Conservation (phyloP, 2,329 filamentous ascomycete species). For the Boeremia lycopersici region DNA sequence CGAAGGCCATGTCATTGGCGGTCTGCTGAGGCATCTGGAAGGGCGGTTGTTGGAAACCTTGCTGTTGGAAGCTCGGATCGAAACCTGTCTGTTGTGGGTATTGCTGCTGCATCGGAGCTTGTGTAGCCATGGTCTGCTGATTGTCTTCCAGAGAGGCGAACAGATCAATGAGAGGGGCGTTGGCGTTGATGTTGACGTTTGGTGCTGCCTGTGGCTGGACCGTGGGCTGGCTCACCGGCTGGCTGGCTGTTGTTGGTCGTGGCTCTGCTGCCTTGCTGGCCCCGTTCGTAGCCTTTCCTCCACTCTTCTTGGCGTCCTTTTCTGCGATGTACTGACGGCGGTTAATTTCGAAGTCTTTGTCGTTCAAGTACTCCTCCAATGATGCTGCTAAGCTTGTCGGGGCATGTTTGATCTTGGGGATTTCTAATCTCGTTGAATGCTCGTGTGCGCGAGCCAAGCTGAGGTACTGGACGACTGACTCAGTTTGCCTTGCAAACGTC, state of each 20-base stretch:
- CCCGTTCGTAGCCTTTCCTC: slow-evolving; percentile 49
- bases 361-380: slow-evolving; percentile 91
- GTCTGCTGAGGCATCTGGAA: slow-evolving; percentile 52
- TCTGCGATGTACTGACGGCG: slow-evolving; percentile 89
- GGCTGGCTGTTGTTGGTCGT: slow-evolving; percentile 34
- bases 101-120: slow-evolving; percentile 43
- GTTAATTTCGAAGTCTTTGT: slow-evolving; percentile 94
- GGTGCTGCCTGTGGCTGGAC: slow-evolving; percentile 28
- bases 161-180: slow-evolving; percentile 42
- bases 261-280: slow-evolving; percentile 44
- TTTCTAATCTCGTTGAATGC: slow-evolving; percentile 88
- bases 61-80: slow-evolving; percentile 27
- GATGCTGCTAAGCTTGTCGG: slow-evolving; percentile 89
- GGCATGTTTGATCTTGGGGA: slow-evolving; percentile 96
- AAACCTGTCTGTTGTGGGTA: slow-evolving; percentile 40
- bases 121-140: slow-evolving; percentile 43
- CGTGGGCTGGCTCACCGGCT: slow-evolving; percentile 34
- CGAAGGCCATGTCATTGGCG: slow-evolving; percentile 30
- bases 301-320: slow-evolving; percentile 71
- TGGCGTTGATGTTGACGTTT: slow-evolving; percentile 17
- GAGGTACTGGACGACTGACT: slow-evolving; percentile 89
- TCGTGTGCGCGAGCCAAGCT: slow-evolving; percentile 87
- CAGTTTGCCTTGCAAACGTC: slow-evolving; percentile 88
- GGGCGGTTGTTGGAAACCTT: slow-evolving; percentile 26
- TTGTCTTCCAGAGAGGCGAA: slow-evolving; percentile 44